Evolutionary conservation across 139 green algal genomes (phyloP), one percentile per base, ranked within the genome.

Genomic region (Asterochloris erici): DNA sequence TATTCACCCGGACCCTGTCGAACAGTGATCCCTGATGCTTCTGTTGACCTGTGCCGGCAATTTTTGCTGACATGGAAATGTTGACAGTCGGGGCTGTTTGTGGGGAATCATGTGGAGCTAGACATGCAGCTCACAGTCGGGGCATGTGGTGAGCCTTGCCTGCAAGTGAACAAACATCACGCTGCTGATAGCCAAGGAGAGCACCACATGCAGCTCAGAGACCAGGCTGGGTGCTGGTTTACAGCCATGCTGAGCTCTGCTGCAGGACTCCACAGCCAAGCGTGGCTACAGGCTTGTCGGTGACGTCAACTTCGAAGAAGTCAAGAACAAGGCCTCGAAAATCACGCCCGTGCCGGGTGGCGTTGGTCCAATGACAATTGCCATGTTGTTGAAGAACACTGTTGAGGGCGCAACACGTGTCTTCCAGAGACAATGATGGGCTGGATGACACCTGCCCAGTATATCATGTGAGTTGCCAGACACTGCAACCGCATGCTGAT

Each of bases 361-460:
- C 15, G 94, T 98, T n/a, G 95, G 95, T 14, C 95, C 95, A 11
- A 98, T 98, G 95, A 98, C 95, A 62, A 97, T 98, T 64, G 91
- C 94, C n/a, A 94, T 93, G 86, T 82, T 98, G 63, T 83, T 98
- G 74, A 84, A 92, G 21, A 97, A 98, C 86, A 94, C 88, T 68
- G 62, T 94, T 23, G 86, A 92, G 21, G 84, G 83, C n/a, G 79
- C 79, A 4, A 81, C 38, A 54, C 38, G 38, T 54, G 38, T 54
- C 6, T 54, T 54, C 38, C 38, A 54, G 38, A 54, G 38, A 54
- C 38, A 2, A 54, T 54, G 38, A 54, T 54, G 38, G 38, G 4
- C 38, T 6, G 38, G 38, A 54, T 54, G 38, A 54, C 6, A 54
- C 38, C 38, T 54, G 38, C 38, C 38, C 6, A 54, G 4, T 54